These are phyloP conservation scores for Xylaria scruposa DNA, from an alignment of 495 filamentous ascomycete species.

Conservation along the genomic window DNA sequence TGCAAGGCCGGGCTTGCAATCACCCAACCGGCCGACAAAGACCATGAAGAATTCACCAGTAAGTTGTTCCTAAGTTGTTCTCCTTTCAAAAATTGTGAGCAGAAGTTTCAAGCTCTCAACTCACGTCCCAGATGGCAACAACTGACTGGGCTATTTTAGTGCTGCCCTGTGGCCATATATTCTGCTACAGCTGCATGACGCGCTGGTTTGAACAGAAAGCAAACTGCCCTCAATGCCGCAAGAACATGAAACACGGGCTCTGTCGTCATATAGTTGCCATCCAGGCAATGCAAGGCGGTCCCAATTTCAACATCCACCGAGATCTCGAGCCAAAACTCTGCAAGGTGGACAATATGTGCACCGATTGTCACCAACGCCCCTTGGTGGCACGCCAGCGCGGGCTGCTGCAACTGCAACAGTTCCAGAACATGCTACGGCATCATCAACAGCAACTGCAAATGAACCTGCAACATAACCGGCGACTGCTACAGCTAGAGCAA, in stretches of 20 bases:
- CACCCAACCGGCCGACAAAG: background rate
- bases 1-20: constrained; percentile 16
- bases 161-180: constrained; percentile 23
- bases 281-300: background rate
- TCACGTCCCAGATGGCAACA: background rate
- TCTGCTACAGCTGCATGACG: constrained; percentile 1
- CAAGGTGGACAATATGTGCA: background rate
- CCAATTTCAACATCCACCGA: background rate
- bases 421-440: too few relatives aligned
- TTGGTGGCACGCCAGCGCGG: too few relatives aligned
- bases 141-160: background rate
- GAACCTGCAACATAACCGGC: too few relatives aligned
- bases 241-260: background rate
- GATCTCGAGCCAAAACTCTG: background rate
- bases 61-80: too few relatives aligned
- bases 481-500: too few relatives aligned
- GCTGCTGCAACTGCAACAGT: too few relatives aligned
- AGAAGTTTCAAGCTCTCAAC: too few relatives aligned
- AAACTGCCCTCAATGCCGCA: constrained; percentile 17
- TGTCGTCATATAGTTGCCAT: background rate
- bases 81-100: too few relatives aligned
- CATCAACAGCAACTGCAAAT: too few relatives aligned
- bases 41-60: constrained; percentile 19
- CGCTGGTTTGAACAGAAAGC: background rate
- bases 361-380: background rate